Evolutionary conservation across 208 protist species (phyloP).

Genomic region (Trichomonas tenax): DNA sequence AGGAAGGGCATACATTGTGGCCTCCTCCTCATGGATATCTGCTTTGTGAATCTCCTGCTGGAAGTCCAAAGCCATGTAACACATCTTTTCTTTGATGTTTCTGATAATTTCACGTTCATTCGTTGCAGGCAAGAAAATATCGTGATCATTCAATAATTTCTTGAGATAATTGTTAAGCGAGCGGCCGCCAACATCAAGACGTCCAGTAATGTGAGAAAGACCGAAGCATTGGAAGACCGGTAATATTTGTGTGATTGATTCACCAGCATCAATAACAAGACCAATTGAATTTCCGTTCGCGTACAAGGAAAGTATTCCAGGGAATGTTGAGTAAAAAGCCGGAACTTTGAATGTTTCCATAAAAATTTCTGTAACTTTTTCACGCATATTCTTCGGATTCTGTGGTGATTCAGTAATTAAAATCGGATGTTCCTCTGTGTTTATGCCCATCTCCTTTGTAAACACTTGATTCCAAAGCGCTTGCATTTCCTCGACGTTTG

Average conservation of each 20-base stretch:
- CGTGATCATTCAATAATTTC: constrained; percentile 42
- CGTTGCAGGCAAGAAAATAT: constrained; percentile 44
- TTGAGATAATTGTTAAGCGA: constrained; percentile 50
- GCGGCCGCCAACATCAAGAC: constrained; percentile 51
- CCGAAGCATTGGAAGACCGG: constrained; percentile 73
- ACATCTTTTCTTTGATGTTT: constrained; percentile 60
- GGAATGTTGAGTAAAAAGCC: constrained; percentile 60
- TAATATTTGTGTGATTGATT: constrained; percentile 79
- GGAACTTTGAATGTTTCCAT: constrained; percentile 60
- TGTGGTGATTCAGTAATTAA: constrained; percentile 59
- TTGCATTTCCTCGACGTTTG: constrained; percentile 93
- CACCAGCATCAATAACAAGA: constrained; percentile 73
- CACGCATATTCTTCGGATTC: constrained; percentile 59
- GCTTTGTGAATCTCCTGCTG: constrained; percentile 32
- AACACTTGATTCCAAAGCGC: constrained; percentile 82
- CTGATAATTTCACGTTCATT: constrained; percentile 48
- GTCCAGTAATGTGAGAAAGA: constrained; percentile 37
- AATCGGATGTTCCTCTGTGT: constrained; percentile 82
- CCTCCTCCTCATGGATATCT: constrained; percentile 33
- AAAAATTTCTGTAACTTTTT: constrained; percentile 65
- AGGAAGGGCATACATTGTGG: constrained; percentile 40
- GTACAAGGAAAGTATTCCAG: constrained; percentile 70
- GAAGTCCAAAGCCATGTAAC: constrained; percentile 53
- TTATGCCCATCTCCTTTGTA: constrained; percentile 77
- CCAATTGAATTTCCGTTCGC: constrained; percentile 60